These are phyloP conservation scores for Penicillium verhagenii DNA, from an alignment of 495 filamentous ascomycete genomes.

Conservation along the genomic window DNA sequence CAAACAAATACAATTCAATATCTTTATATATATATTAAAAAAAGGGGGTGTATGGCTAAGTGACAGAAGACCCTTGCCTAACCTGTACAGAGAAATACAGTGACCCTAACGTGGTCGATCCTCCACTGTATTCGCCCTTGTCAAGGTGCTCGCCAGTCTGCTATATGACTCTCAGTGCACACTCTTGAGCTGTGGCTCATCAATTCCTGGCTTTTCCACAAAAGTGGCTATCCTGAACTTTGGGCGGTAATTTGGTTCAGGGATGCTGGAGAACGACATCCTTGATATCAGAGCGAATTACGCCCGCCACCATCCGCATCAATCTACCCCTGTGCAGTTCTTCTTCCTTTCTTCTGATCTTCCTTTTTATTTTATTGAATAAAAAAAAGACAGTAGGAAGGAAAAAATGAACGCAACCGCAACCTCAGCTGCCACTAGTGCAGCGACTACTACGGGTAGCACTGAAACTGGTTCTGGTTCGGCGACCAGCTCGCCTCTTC, in stretches of 20 bases:
- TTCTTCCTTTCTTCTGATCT: not conserved
- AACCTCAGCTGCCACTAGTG: conserved; percentile 20
- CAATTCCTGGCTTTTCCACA: not conserved
- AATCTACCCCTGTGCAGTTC: not conserved
- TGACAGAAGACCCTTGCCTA: conserved; percentile 3
- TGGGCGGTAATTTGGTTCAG: not conserved
- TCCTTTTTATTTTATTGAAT: not conserved
- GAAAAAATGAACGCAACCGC: conserved; percentile 19
- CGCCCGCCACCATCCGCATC: not conserved
- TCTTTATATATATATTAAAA: not conserved
- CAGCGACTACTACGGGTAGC: conserved; percentile 21
- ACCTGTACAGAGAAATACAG: not conserved
- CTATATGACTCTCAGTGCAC: conserved; percentile 7
- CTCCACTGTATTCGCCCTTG: not conserved
- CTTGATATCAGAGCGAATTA: not conserved
- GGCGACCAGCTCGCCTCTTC: conserved; percentile 76
- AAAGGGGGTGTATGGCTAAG: not conserved
- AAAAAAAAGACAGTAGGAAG: not conserved
- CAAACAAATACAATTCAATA: no score
- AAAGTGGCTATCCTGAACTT: not conserved
- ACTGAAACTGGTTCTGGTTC: conserved; percentile 5
- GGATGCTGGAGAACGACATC: not conserved
- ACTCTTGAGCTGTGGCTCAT: conserved; percentile 2
- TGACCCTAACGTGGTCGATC: conserved; percentile 6
- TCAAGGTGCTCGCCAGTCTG: conserved; percentile 3